Evolutionary conservation across 2,329 filamentous ascomycete genomes (phyloP), one percentile per base, ranked within the genome.

Genomic region (Ophidiomyces ophidiicola): DNA sequence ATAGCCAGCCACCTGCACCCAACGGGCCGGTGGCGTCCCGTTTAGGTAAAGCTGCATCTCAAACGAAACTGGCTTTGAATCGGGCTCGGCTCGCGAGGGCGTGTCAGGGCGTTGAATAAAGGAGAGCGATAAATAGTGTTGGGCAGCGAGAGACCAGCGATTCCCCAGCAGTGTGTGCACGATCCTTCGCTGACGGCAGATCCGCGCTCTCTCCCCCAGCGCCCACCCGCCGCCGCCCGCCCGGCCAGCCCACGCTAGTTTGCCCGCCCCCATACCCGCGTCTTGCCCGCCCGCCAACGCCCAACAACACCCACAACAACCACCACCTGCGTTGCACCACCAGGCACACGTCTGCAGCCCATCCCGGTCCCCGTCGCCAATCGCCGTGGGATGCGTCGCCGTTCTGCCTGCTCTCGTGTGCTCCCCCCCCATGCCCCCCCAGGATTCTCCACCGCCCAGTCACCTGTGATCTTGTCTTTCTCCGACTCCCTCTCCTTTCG

Each of bases 81-180:
- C 20, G 26, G 33, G 39, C 39, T 37, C 25, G 33, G 33, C 41
- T 38, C 28, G n/a, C n/a, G n/a, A n/a, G n/a, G n/a, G n/a, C n/a
- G n/a, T n/a, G n/a, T n/a, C n/a, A n/a, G n/a, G n/a, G n/a, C n/a
- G n/a, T n/a, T n/a, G n/a, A n/a, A n/a, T n/a, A n/a, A n/a, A n/a
- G n/a, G n/a, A n/a, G n/a, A n/a, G n/a, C n/a, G n/a, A n/a, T n/a
- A n/a, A n/a, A n/a, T n/a, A n/a, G n/a, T n/a, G n/a, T n/a, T n/a
- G n/a, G n/a, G n/a, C n/a, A n/a, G n/a, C n/a, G n/a, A n/a, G n/a
- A n/a, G n/a, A n/a, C n/a, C n/a, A n/a, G n/a, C n/a, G n/a, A n/a
- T n/a, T n/a, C n/a, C n/a, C n/a, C n/a, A n/a, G n/a, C n/a, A n/a
- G n/a, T n/a, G n/a, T n/a, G n/a, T n/a, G n/a, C n/a, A n/a, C n/a